phyloP scores from a whole-genome alignment of 1,284 basidiomycete species.

The Coniferiporia sulphurascens region DNA sequence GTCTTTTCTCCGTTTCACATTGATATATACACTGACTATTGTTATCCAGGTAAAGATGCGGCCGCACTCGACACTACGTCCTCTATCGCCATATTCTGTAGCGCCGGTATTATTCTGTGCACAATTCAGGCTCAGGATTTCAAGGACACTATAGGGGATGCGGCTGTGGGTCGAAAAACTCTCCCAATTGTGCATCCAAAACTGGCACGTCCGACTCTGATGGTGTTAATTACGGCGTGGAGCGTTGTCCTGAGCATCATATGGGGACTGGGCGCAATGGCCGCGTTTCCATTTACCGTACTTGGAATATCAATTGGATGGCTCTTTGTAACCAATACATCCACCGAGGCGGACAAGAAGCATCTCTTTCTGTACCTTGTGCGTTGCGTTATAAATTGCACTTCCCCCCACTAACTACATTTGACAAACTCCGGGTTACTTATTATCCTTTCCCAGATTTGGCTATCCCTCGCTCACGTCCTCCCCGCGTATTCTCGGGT shows the following conservation, averaged over 20 bases:
- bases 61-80: constrained; percentile 21
- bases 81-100: constrained; percentile 23
- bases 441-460: neutral
- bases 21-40: constrained; percentile 29
- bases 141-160: constrained; percentile 32
- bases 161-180: constrained; percentile 27
- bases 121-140: constrained; percentile 35
- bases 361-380: constrained; percentile 11
- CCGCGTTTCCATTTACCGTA: constrained; percentile 20
- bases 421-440: neutral
- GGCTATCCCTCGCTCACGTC: constrained; percentile 2
- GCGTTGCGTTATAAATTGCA: neutral
- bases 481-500: neutral
- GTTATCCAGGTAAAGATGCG: constrained; percentile 15
- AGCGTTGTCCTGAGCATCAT: constrained; percentile 23
- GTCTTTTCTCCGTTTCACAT: constrained; percentile 14
- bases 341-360: neutral
- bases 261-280: constrained; percentile 21
- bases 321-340: constrained; percentile 20
- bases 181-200: constrained; percentile 31
- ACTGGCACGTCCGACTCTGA: constrained; percentile 26
- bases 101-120: constrained; percentile 27
- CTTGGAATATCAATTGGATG: constrained; percentile 26
- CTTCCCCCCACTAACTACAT: neutral
- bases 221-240: constrained; percentile 27